phyloP scores from a whole-genome alignment of 1,284 basidiomycete genomes.

The Leccinum pachyderme region DNA sequence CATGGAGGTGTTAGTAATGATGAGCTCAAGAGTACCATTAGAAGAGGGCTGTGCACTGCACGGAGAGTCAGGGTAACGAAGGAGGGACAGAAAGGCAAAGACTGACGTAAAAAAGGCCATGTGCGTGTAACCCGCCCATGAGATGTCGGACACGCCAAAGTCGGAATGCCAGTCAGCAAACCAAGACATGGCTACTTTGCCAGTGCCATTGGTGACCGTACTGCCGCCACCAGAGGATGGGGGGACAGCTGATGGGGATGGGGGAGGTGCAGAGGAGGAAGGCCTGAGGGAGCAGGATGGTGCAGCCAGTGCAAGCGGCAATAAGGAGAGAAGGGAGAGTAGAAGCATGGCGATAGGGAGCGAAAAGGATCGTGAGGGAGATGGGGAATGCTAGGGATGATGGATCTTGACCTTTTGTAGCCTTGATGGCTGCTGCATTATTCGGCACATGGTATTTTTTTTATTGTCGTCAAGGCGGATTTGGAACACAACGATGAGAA shows the following conservation, averaged over 20 bases:
- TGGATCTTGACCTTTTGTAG: conserved; percentile 12
- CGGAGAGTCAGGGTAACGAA: neutral
- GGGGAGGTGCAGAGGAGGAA: conserved; percentile 5
- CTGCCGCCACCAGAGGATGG: conserved; percentile 18
- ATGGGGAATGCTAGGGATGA: neutral
- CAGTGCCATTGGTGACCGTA: conserved; percentile 24
- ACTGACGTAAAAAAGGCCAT: conserved; percentile 64
- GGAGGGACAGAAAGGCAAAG: neutral
- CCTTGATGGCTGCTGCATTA: conserved; percentile 5
- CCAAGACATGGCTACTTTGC: conserved; percentile 51
- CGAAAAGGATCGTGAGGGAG: conserved; percentile 18
- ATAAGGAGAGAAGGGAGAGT: conserved; percentile 21
- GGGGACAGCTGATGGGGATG: neutral
- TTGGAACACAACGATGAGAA: conserved; percentile 4
- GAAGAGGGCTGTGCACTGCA: conserved; percentile 47
- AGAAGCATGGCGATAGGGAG: conserved; percentile 22
- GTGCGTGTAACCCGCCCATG: conserved; percentile 63
- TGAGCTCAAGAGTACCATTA: conserved; percentile 39
- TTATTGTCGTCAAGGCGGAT: conserved; percentile 4
- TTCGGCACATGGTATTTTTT: conserved; percentile 8
- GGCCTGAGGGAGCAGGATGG: conserved; percentile 25
- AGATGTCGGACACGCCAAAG: conserved; percentile 47
- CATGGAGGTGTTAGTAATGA: conserved; percentile 26
- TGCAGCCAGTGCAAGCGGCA: conserved; percentile 31
- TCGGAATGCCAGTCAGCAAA: conserved; percentile 60